A percentile compares a stretch with the other conserved stretches of the same genome.
Evolutionary conservation across 2,329 filamentous ascomycete species (phyloP).

Genomic region (Fusarium protoensiforme): DNA sequence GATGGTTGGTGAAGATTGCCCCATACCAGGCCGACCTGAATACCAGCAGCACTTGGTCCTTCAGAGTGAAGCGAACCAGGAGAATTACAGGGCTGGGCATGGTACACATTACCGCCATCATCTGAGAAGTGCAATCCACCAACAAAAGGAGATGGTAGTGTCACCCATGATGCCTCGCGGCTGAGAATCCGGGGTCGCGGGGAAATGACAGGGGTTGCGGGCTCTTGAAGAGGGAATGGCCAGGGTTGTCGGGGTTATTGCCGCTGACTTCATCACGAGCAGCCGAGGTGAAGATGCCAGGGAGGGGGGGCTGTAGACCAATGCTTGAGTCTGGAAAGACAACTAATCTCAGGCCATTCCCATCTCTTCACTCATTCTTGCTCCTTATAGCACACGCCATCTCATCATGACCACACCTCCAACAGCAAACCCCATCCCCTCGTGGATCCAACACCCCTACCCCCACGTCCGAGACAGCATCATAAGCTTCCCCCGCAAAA

Average conservation of each 20-base stretch:
- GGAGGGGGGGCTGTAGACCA: not conserved
- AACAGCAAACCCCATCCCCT: conserved; percentile 45
- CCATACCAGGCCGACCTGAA: not conserved
- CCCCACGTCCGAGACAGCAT: conserved; percentile 47
- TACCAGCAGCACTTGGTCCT: not conserved
- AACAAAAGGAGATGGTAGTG: not conserved
- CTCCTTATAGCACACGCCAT: not conserved
- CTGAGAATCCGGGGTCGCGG: not conserved
- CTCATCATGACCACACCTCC: conserved; percentile 34
- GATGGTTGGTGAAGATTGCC: not conserved
- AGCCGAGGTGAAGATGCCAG: conserved; percentile 3
- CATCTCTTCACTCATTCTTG: not conserved
- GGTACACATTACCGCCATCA: not conserved
- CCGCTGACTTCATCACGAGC: not conserved
- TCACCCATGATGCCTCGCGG: not conserved
- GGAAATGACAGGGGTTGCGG: not conserved
- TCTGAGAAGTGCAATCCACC: not conserved
- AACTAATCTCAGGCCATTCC: not conserved
- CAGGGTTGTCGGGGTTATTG: not conserved
- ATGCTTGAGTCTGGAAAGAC: not conserved
- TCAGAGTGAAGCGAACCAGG: too few relatives aligned
- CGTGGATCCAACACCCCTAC: conserved; percentile 48
- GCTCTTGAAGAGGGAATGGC: not conserved
- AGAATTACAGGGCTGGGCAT: not conserved
- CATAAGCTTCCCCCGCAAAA: conserved; percentile 53